A percentile compares a stretch with the other conserved stretches of the same genome.
Evolutionary conservation across 768 basidiomycete species (phyloP).

Genomic region (Suillus discolor): DNA sequence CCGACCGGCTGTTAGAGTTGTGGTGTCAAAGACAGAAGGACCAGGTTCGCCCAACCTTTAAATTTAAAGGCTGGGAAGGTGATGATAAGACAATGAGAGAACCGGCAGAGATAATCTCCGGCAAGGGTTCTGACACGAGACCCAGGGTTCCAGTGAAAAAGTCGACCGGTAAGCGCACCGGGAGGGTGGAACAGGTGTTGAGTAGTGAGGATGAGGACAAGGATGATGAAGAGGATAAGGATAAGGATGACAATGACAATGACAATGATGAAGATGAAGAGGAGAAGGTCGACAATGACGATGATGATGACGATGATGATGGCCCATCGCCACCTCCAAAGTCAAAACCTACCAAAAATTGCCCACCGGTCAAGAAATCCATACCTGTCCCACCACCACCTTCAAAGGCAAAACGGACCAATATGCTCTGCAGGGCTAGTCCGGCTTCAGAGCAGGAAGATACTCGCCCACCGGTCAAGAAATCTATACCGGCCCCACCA

Average conservation of each 20-base stretch:
- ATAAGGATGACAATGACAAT: background rate
- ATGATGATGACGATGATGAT: no score
- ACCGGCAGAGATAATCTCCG: background rate
- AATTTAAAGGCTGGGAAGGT: background rate
- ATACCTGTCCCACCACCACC: no score
- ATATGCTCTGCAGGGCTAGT: no score
- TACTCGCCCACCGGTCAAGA: no score
- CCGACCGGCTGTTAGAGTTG: background rate
- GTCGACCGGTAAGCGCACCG: background rate
- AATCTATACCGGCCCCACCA: no score
- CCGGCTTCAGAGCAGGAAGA: no score
- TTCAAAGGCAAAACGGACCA: no score
- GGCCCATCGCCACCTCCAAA: no score
- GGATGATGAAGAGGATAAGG: background rate
- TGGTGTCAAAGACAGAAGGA: background rate
- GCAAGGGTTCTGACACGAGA: background rate
- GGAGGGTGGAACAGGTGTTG: background rate
- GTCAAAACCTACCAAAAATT: no score
- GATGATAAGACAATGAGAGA: background rate
- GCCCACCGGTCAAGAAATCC: no score
- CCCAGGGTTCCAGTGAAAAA: background rate
- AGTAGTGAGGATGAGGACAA: background rate
- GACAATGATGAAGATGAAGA: no score
- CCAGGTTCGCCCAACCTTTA: background rate
- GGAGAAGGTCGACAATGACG: background rate